Evolutionary conservation across 2,329 filamentous ascomycete species (phyloP), one percentile per base, ranked within the genome.

Genomic region (Colletotrichum australisinense): DNA sequence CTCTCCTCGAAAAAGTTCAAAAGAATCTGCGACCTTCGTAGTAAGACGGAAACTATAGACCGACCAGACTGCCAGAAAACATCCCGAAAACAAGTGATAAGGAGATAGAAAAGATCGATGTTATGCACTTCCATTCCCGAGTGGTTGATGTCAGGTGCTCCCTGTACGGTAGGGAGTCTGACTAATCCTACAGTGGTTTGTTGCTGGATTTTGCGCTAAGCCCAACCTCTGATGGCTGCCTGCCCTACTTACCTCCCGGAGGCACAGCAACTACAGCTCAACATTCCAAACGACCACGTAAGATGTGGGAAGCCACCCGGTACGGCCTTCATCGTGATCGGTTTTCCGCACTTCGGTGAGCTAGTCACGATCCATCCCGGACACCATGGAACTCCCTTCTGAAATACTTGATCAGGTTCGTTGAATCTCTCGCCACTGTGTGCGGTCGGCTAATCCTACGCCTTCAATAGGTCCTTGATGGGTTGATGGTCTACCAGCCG

Each of bases 361-460:
- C 9, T 24, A 14, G n/a, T n/a, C 16, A 19, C 3, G 9, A n/a
- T 7, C 3, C 3, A 32, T 19, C 2, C 16, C 9, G 4, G 16
- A 3, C 24, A 60, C 8, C 19, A 67, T 60, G 55, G 5, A 16
- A 28, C 14, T 69, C 5, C 67, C 52, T 8, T 24, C 14, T 14
- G 60, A 69, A 16, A 49, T 69, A n/a, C 19, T 65, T 24, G 52
- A 69, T 12, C 53, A 58, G 53, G 67, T 69, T 52, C 3, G 14
- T 35, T 49, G 42, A 9, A 49, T 19, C 42, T 8, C 7, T 49
- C 42, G 6, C 19, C 4, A 19, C 16, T 49, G 19, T n/a, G 42
- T 49, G 19, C 19, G 19, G 16, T 49, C 42, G 16, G 42, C 42
- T 49, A n/a, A 49, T 49, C 19, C 42, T 49, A 5, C 42, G 42